Evolutionary conservation across 768 basidiomycete genomes (phyloP).

Genomic region (Boletus rubroflammeus): DNA sequence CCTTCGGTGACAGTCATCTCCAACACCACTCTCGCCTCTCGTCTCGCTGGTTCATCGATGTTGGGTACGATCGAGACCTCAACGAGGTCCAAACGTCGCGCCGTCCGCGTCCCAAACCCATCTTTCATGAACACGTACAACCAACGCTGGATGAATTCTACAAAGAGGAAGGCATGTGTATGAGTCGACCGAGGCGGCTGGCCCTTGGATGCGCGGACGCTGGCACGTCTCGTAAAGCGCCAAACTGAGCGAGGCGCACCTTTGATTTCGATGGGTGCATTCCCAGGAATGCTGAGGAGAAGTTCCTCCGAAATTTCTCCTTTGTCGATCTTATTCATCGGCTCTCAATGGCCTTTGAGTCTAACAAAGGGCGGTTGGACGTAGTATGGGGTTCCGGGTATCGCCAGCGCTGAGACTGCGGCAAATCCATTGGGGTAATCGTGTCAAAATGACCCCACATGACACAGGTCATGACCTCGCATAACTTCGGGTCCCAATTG

Average conservation of each 20-base stretch:
- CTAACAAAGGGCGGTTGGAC: neutral
- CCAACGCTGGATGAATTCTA: slow-evolving; percentile 39
- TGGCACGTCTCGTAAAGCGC: neutral
- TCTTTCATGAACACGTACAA: slow-evolving; percentile 29
- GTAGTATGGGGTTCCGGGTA: neutral
- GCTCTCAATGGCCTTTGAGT: neutral
- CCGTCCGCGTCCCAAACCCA: slow-evolving; percentile 21
- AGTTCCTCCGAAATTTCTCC: slow-evolving; percentile 1
- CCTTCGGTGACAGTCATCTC: slow-evolving; percentile 46
- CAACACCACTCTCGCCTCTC: slow-evolving; percentile 37
- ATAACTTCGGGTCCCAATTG: neutral
- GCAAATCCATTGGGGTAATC: neutral
- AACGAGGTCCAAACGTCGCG: slow-evolving; percentile 16
- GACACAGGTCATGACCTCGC: no score
- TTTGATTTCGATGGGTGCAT: slow-evolving; percentile 20
- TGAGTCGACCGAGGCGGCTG: no score
- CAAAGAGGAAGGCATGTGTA: neutral
- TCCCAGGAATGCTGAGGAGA: slow-evolving; percentile 12
- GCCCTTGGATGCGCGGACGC: no score
- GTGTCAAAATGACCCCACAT: neutral
- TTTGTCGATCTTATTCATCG: neutral
- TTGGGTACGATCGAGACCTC: slow-evolving; percentile 42
- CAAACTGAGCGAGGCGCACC: slow-evolving; percentile 9
- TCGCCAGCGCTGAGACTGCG: neutral
- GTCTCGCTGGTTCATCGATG: slow-evolving; percentile 33